Percentiles rank a stretch among this genome's conserved stretches.
Conservation (phyloP, 352 stramenopile species). For the Phytophthora pini region DNA sequence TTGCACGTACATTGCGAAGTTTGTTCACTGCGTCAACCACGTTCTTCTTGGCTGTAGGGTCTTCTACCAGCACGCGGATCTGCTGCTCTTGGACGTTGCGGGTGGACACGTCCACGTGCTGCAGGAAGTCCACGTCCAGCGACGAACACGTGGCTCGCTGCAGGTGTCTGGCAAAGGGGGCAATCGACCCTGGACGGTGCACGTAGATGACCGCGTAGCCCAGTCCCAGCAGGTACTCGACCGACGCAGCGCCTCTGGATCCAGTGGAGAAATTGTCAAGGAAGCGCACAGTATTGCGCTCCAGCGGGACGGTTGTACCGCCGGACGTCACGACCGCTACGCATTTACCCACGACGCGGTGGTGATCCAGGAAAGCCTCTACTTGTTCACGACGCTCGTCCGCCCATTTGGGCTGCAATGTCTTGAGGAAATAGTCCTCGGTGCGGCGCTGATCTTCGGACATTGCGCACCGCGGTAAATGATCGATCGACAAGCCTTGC, state of each 20-base stretch:
- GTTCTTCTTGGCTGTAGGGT: constrained; percentile 46
- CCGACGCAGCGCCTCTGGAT: constrained; percentile 83
- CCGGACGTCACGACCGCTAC: constrained; percentile 95
- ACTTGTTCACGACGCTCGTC: constrained; percentile 50
- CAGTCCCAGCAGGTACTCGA: constrained; percentile 91
- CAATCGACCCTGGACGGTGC: constrained; percentile 86
- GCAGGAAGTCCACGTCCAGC: constrained; percentile 77
- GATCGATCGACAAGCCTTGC: background rate
- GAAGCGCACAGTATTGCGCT: constrained; percentile 96
- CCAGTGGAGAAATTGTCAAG: constrained; percentile 99
- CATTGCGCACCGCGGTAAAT: background rate
- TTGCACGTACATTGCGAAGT: constrained; percentile 44
- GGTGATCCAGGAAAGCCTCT: constrained; percentile 66
- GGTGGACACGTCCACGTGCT: constrained; percentile 50
- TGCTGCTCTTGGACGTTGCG: constrained; percentile 32
- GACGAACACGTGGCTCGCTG: constrained; percentile 56
- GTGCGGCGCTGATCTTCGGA: constrained; percentile 44
- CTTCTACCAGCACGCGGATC: constrained; percentile 44
- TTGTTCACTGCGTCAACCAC: constrained; percentile 62
- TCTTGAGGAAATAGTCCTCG: constrained; percentile 64
- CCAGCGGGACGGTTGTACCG: constrained; percentile 95
- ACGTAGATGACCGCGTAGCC: constrained; percentile 98
- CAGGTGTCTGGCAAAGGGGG: constrained; percentile 86
- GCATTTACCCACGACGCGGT: constrained; percentile 72
- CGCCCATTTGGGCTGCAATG: constrained; percentile 45